Evolutionary conservation across 1,139 yeast species (phyloP), one percentile per base, ranked within the genome.

Genomic region (Hemisphaericaspora subhashii): DNA sequence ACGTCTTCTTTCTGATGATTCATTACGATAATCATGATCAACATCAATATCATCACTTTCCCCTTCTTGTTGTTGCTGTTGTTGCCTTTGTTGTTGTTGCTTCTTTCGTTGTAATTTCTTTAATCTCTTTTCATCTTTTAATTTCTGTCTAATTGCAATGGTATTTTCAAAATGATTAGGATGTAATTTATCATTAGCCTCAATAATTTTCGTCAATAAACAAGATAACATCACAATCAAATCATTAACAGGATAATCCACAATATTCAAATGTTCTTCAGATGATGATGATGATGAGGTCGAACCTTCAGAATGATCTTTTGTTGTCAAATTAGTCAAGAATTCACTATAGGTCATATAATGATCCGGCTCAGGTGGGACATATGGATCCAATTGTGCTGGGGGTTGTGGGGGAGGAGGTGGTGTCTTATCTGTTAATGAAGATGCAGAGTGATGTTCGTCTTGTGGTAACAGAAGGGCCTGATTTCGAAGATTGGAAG

Each of bases 161-260:
- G 77, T 72, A 45, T 68, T 68, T 47, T 71, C 82, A 50, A 80
- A 79, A 56, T 81, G 86, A 47, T 81, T 83, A 3, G 90, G 88
- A 54, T 84, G 89, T 27, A 87, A 66, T 37, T 80, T 74, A 60
- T 92, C 98, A 62, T 92, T 92, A n/a, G 96, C 90, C 53, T 86
- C 94, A 33, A 90, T 85, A 33, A 92, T 89, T 57, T 86, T 87
- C 46, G 87, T 87, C 37, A 92, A 68, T 36, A 90, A 68, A 22
- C 95, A 85, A 18, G 96, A 80, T 34, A 92, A 72, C 97, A 92
- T 90, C 39, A 81, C 61, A 33, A 92, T 73, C 24, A 92, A 73
- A 48, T 86, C 94, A 42, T 84, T 79, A 2, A 86, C 89, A 0
- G 96, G 90, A 55, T 83, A 87, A 33, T 82, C 86, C 12, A 88